These are phyloP conservation scores for Colletotrichum eleusines DNA, from an alignment of 2,329 filamentous ascomycete species.

Conservation along the genomic window DNA sequence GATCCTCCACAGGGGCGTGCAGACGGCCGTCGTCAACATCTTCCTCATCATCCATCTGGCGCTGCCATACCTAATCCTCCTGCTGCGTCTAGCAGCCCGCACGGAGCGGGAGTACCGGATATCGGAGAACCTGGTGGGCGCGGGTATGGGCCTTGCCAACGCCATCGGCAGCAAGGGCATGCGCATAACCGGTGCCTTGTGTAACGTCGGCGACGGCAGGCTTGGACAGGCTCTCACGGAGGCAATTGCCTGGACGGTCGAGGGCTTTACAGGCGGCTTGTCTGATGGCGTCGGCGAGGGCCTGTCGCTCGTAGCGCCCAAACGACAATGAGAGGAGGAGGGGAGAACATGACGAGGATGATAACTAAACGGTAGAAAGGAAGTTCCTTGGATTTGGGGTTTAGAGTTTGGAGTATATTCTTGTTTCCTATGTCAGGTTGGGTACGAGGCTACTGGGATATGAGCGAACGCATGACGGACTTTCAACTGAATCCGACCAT, in stretches of 20 bases:
- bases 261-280: slow-evolving; percentile 74
- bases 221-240: slow-evolving; percentile 70
- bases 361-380: slow-evolving; percentile 6
- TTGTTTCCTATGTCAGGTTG: slow-evolving; percentile 6
- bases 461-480: neutral
- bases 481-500: neutral
- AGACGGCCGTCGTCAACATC: slow-evolving; percentile 66
- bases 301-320: slow-evolving; percentile 41
- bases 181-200: slow-evolving; percentile 65
- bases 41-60: slow-evolving; percentile 72
- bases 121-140: slow-evolving; percentile 67
- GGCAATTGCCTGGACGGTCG: slow-evolving; percentile 70
- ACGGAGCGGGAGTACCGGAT: slow-evolving; percentile 77
- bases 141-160: slow-evolving; percentile 65
- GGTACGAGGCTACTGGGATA: slow-evolving; percentile 1
- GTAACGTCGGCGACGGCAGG: slow-evolving; percentile 72
- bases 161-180: slow-evolving; percentile 64
- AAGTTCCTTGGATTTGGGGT: neutral
- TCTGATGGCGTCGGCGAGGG: slow-evolving; percentile 70
- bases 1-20: slow-evolving; percentile 69
- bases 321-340: slow-evolving; percentile 28
- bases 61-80: slow-evolving; percentile 69
- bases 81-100: slow-evolving; percentile 66
- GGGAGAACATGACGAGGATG: neutral
- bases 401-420: slow-evolving; percentile 32